Evolutionary conservation across 306 rosid genomes (phyloP), one percentile per base, ranked within the genome.

Genomic region (Cercis canadensis): DNA sequence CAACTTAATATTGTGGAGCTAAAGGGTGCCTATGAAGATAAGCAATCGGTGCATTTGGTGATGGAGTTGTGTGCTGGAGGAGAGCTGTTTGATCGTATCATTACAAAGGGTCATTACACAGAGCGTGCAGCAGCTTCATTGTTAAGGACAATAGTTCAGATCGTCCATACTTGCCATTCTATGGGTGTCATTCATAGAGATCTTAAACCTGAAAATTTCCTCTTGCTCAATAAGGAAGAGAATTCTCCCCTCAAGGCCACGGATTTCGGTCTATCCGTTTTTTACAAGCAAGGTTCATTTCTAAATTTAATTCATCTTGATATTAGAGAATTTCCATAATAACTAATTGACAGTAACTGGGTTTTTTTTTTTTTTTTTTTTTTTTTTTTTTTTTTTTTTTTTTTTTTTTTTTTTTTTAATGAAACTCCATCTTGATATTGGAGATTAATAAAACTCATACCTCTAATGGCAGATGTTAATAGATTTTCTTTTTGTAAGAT

Each of bases 1-100:
- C 99, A 94, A 33, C 73, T 80, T 5, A 94, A 94, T 45, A 86
- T 91, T 75, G 99, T 94, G 45, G 97, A 94, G 36, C 99, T 94
- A 37, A 77, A 87, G 8, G 97, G 95, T 7, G 99, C 97, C 12
- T 91, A 46, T 39, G 99, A 94, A 71, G 99, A 94, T 43, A 94
- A 94, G 58, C 99, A 91, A 14, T 83, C 92, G 15, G 96, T 94
- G 11, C 95, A 91, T 79, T 55, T 94, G 76, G 97, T 94, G 3
- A 94, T 94, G 99, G 99, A 94, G 77, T 57, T 94, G 54, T 94
- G 99, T 14, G 97, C 95, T 0, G 99, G 99, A 0, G 99, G 99
- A 0, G 99, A 94, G 73, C 90, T 94, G 44, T 94, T 94, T 7
- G 99, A 94, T 32, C 80, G 99, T 1, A 94, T 94, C 80, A 94